A percentile compares a stretch with the other conserved stretches of the same genome.
Evolutionary conservation across 2,329 filamentous ascomycete species (phyloP).

Genomic region (Periconia macrospinosa): DNA sequence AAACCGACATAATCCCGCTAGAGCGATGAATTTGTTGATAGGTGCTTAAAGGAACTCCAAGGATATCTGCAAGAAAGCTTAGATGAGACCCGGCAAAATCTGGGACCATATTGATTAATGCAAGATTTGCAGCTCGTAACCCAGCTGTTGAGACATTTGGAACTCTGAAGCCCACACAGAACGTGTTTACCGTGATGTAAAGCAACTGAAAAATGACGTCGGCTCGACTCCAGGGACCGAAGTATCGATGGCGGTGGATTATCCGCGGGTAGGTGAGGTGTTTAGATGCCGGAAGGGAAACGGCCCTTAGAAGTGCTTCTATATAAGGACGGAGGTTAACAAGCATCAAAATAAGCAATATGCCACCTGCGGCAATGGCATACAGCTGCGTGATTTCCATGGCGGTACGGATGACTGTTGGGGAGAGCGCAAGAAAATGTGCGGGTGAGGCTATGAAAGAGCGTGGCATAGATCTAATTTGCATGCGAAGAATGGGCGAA

Average conservation of each 20-base stretch:
- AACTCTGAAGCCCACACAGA: slow-evolving; percentile 7
- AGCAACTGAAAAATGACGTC: slow-evolving; percentile 5
- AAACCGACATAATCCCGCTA: slow-evolving; percentile 7
- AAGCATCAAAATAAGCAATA: slow-evolving; percentile 12
- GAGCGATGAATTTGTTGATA: slow-evolving; percentile 9
- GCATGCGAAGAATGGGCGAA: slow-evolving; percentile 4
- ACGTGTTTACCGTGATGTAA: slow-evolving; percentile 7
- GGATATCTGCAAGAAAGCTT: slow-evolving; percentile 10
- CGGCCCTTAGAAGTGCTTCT: slow-evolving; percentile 9
- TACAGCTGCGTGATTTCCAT: slow-evolving; percentile 11
- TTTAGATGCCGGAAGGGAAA: slow-evolving; percentile 7
- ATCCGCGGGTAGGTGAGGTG: slow-evolving; percentile 8
- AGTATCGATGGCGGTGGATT: slow-evolving; percentile 6
- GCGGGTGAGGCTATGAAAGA: too few species aligned
- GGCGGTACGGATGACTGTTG: slow-evolving; percentile 6
- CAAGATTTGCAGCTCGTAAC: slow-evolving; percentile 7
- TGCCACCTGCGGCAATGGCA: slow-evolving; percentile 9
- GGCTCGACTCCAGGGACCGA: slow-evolving; percentile 8
- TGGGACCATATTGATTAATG: slow-evolving; percentile 9
- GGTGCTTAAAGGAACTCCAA: slow-evolving; percentile 8
- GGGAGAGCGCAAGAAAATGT: slow-evolving; percentile 7
- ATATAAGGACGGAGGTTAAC: slow-evolving; percentile 9
- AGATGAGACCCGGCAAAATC: slow-evolving; percentile 8
- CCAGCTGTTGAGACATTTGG: slow-evolving; percentile 5
- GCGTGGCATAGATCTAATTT: too few species aligned